Base-by-base conservation (phyloP, 176 grass and related monocot genomes). In the Bromus sterilis region DNA sequence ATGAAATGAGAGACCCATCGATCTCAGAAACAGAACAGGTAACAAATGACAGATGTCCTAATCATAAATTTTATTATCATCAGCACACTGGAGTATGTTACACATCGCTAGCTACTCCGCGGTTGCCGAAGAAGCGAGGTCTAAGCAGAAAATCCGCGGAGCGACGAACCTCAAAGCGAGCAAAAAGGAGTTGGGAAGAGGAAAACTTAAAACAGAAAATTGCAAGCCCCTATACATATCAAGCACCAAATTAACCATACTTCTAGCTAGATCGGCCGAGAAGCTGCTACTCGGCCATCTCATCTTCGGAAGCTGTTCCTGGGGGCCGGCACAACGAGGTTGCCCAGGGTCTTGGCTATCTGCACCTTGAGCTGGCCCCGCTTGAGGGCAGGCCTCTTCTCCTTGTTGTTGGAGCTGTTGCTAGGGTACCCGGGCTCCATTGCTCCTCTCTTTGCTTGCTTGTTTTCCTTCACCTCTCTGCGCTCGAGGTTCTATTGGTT, bases 341-440 rank as follows among this genome's bases (percentile, higher is more conserved):
- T 76, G 51, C 75, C 11, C 10, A 91, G 34, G 12, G 84, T 46
- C 62, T 6, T 84, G 20, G 81, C 75, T 3, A 91, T 91, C 24
- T 74, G 84, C 69, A 87, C 7, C 80, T 84, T 87, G 34, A 91
- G 89, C 84, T 91, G 89, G 26, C 89, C 84, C 49, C 89, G 70
- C 89, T 87, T 90, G 10, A 90, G 76, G 25, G 89, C 69, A 60
- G 84, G 80, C 80, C 71, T 80, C 84, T 71, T 91, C 75, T 80
- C 76, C 71, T 91, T 87, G 51, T 4, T n/a, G 66, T 4, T 7
- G 80, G 42, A 7, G 49, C 66, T 25, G 48, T 21, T 86, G 83
- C 20, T 59, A 11, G 74, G 44, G 79, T 57, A 64, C 53, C 61
- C 23, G 81, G 81, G 46, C 82, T 81, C 82, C 87, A 89, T 85